A percentile compares a stretch with the other conserved stretches of the same genome.
phyloP scores from a whole-genome alignment of 345 rosid genomes.

The Aurinia saxatilis region DNA sequence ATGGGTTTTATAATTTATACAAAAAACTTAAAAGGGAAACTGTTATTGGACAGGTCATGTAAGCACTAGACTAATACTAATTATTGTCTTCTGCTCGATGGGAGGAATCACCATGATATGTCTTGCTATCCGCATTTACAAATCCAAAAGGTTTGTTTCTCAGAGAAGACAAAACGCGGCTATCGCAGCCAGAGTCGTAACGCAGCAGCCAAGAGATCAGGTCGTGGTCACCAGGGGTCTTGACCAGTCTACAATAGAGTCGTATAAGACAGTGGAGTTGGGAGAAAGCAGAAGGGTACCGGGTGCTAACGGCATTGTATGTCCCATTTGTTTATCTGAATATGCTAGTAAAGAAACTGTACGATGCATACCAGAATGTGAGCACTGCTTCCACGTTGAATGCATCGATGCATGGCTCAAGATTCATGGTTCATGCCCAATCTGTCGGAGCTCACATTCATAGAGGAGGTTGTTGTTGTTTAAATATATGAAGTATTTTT shows the following conservation, averaged over 20 bases:
- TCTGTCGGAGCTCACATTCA: slow-evolving; percentile 51
- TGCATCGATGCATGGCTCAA: slow-evolving; percentile 69
- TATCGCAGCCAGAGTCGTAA: background rate
- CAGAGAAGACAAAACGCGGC: background rate
- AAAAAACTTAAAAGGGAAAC: too few species aligned
- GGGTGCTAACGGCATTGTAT: slow-evolving; percentile 39
- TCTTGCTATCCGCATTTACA: slow-evolving; percentile 21
- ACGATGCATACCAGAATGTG: slow-evolving; percentile 50
- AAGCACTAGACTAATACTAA: slow-evolving; percentile 19
- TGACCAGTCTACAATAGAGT: slow-evolving; percentile 55
- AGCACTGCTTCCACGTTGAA: slow-evolving; percentile 58
- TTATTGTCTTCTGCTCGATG: slow-evolving; percentile 31
- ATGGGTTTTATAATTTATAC: too few species aligned
- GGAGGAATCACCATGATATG: slow-evolving; percentile 31
- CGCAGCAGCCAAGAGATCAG: slow-evolving; percentile 22
- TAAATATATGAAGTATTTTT: background rate
- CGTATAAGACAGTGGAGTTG: slow-evolving; percentile 49
- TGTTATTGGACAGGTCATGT: slow-evolving; percentile 22
- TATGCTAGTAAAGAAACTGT: slow-evolving; percentile 42
- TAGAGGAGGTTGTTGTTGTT: background rate
- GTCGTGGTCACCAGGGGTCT: slow-evolving; percentile 28
- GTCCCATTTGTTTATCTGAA: slow-evolving; percentile 58
- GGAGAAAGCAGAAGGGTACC: slow-evolving; percentile 62
- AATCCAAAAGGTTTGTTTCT: background rate
- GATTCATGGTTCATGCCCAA: slow-evolving; percentile 48